phyloP scores from a whole-genome alignment of 164 flowering plant genomes.

The Dillenia turbinata region DNA sequence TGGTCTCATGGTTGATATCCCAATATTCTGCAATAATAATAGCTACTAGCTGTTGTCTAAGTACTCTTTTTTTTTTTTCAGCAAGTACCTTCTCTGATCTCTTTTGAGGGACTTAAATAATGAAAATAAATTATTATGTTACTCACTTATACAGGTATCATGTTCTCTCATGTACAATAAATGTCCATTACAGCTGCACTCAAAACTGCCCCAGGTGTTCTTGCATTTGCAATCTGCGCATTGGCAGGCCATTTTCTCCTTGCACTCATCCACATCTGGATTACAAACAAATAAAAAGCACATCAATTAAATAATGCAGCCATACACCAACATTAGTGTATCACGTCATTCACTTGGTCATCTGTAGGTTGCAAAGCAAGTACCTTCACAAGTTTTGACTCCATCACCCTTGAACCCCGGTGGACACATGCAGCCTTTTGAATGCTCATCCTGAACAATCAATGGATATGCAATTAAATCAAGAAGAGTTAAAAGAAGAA shows the following conservation, averaged over 20 bases:
- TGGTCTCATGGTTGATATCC: too few species aligned
- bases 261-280: slow-evolving; percentile 93
- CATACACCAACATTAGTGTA: neutral
- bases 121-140: neutral
- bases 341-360: too few species aligned
- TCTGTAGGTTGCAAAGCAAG: neutral
- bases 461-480: neutral
- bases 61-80: too few species aligned
- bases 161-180: slow-evolving; percentile 78
- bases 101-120: neutral
- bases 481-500: neutral
- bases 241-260: slow-evolving; percentile 74
- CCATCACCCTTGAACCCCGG: slow-evolving; percentile 95
- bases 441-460: slow-evolving; percentile 52
- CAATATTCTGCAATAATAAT: too few species aligned
- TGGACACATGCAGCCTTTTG: slow-evolving; percentile 83
- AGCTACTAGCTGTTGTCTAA: too few species aligned
- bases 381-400: slow-evolving; percentile 77
- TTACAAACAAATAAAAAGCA: neutral
- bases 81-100: too few species aligned
- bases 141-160: slow-evolving; percentile 89
- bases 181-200: slow-evolving; percentile 75
- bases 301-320: neutral
- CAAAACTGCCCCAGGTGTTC: slow-evolving; percentile 94
- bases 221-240: slow-evolving; percentile 91